These are phyloP conservation scores for Solanum chilense DNA, from an alignment of 257 asterid genomes.

Conservation along the genomic window DNA sequence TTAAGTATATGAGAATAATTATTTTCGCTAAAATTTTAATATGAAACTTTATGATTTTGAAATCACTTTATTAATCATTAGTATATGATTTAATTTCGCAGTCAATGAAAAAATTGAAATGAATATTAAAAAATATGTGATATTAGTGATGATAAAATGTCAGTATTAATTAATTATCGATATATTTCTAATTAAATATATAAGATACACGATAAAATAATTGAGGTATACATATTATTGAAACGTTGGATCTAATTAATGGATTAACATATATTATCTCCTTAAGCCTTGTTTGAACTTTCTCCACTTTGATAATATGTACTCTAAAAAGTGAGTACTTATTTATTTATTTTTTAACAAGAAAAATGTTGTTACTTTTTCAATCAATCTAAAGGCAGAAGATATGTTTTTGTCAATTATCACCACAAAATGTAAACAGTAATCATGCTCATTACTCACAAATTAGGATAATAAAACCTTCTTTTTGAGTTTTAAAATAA, in stretches of 20 bases:
- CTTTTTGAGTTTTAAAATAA: not conserved
- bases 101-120: not conserved
- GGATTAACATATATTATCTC: not conserved
- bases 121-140: not conserved
- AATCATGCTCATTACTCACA: not conserved
- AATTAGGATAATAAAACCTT: not conserved
- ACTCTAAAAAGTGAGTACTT: not conserved
- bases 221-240: rapidly evolving
- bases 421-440: not conserved
- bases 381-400: not conserved
- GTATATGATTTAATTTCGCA: not conserved
- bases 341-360: not conserved
- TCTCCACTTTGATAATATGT: not conserved
- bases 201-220: too few relatives aligned
- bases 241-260: not conserved
- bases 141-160: not conserved
- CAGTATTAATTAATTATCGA: not conserved
- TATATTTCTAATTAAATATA: too few relatives aligned
- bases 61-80: not conserved
- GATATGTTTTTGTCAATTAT: not conserved
- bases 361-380: not conserved
- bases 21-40: not conserved
- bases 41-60: rapidly evolving
- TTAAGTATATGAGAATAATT: too few relatives aligned
- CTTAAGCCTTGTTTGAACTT: not conserved